Percentiles rank a stretch among this genome's conserved stretches.
phyloP scores from a whole-genome alignment of 169 alveolate species.

The Theileria equi region DNA sequence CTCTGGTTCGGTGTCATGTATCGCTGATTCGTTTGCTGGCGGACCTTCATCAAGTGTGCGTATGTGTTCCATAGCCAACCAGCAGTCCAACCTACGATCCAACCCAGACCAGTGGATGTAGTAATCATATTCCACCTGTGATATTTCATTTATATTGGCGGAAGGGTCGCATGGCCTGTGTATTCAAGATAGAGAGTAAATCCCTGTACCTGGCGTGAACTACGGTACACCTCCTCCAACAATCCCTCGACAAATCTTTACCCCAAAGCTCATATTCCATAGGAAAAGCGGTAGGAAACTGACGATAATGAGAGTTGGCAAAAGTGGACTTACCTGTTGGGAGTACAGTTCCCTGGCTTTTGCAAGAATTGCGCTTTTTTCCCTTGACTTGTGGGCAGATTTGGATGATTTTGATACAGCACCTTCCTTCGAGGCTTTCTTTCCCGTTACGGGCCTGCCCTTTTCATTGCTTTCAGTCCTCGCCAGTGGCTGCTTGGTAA shows the following conservation, averaged over 20 bases:
- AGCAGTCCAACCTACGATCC: slow-evolving; percentile 85
- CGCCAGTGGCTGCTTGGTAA: too few species aligned
- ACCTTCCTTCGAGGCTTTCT: not conserved
- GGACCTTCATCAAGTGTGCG: slow-evolving; percentile 79
- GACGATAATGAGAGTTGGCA: not conserved
- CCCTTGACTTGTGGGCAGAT: slow-evolving; percentile 52
- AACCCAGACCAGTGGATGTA: slow-evolving; percentile 85
- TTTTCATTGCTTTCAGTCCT: too few species aligned
- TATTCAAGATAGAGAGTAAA: slow-evolving; percentile 13
- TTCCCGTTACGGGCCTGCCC: not conserved
- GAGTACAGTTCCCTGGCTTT: slow-evolving; percentile 51
- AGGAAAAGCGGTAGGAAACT: slow-evolving; percentile 76
- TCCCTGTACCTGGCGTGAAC: slow-evolving; percentile 68
- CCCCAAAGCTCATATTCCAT: slow-evolving; percentile 76
- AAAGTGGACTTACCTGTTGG: slow-evolving; percentile 28
- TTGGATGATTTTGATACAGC: too few species aligned
- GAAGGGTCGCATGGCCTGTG: slow-evolving; percentile 25
- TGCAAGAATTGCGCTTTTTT: slow-evolving; percentile 52
- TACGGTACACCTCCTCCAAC: slow-evolving; percentile 69
- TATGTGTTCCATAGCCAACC: slow-evolving; percentile 81
- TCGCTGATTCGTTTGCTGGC: slow-evolving; percentile 62
- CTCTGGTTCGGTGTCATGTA: slow-evolving; percentile 61
- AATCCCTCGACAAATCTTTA: slow-evolving; percentile 52
- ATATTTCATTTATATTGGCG: slow-evolving; percentile 3
- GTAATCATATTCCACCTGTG: slow-evolving; percentile 79